Evolutionary conservation across 2,329 filamentous ascomycete genomes (phyloP), one percentile per base, ranked within the genome.

Genomic region (Xylariaceae sp.): DNA sequence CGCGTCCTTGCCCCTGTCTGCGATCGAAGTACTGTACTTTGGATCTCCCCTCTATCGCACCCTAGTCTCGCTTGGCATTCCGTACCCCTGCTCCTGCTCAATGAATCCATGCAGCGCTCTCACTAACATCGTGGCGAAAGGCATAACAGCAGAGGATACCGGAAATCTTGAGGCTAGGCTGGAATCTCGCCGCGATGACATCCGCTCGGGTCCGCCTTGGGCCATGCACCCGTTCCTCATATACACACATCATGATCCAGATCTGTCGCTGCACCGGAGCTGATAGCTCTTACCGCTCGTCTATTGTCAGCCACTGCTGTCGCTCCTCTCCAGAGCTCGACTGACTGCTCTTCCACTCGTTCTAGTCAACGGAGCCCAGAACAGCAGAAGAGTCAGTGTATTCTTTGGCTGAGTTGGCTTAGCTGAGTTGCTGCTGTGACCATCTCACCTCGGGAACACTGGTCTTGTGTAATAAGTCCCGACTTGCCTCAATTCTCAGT

Each of bases 21-120:
- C 49, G 54, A 54, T 59, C 56, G 42, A 50, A 19, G 52, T 57
- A 57, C 52, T 55, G 49, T 57, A 57, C 55, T 53, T 55, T 18
- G 42, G 18, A 5, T 18, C 7, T 28, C 22, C 22, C 7, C 22
- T 28, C 22, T 28, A 28, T 28, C 22, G 22, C 22, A 28, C 22
- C 22, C 22, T 28, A 7, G 22, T 28, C 22, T 5, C 22, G 22
- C 22, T 56, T 47, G 34, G 47, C 42, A 47, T 31, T 41, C 33
- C 34, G 36, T 34, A 53, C 39, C 54, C 54, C 39, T 54, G 54
- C 39, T 53, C 44, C 42, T 44, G 38, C 40, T 45, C 40, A n/a
- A 14, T 5, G 17, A 33, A 22, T 36, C 22, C 22, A 28, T 28
- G 22, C 4, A 7, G 22, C 22, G 4, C 22, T 28, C 22, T 28